Evolutionary conservation across 257 asterid species (phyloP).

Genomic region (Scutellaria galericulata): DNA sequence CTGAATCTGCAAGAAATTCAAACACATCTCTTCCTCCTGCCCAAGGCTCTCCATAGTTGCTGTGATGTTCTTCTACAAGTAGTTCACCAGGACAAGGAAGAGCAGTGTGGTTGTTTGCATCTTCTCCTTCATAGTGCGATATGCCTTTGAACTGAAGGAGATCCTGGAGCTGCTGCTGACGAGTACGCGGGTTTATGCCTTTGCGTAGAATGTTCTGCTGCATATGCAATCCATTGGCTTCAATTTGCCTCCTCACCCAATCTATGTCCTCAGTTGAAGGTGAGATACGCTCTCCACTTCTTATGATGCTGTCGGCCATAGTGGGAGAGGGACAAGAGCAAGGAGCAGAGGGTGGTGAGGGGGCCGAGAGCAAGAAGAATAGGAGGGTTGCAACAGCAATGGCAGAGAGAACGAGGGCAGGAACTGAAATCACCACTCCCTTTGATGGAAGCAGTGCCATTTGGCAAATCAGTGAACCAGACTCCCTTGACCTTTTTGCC

Average conservation of each 20-base stretch:
- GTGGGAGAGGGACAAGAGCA: slow-evolving; percentile 59
- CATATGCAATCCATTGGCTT: slow-evolving; percentile 89
- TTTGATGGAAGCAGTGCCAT: slow-evolving; percentile 64
- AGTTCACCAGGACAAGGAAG: slow-evolving; percentile 90
- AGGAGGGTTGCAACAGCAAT: slow-evolving; percentile 56
- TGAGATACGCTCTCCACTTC: slow-evolving; percentile 50
- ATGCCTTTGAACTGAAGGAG: slow-evolving; percentile 83
- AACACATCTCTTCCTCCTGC: slow-evolving; percentile 97
- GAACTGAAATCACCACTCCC: slow-evolving; percentile 78
- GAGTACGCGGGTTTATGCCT: slow-evolving; percentile 97
- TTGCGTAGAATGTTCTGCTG: slow-evolving; percentile 79
- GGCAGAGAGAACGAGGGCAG: slow-evolving; percentile 59
- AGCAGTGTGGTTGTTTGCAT: slow-evolving; percentile 83
- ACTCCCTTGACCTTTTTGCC: slow-evolving; percentile 23
- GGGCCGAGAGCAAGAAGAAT: slow-evolving; percentile 54
- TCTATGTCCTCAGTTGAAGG: slow-evolving; percentile 68
- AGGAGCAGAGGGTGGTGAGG: slow-evolving; percentile 50
- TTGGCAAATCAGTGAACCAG: slow-evolving; percentile 16
- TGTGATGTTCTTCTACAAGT: slow-evolving; percentile 93
- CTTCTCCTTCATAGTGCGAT: slow-evolving; percentile 87
- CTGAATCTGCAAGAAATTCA: slow-evolving; percentile 78
- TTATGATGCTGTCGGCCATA: slow-evolving; percentile 2
- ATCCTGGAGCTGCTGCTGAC: slow-evolving; percentile 89
- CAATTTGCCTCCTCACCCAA: slow-evolving; percentile 76
- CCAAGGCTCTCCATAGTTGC: slow-evolving; percentile 99